Percentiles rank a stretch among this genome's conserved stretches.
Conservation (phyloP, 768 basidiomycete species). For the Pholiota molesta region DNA sequence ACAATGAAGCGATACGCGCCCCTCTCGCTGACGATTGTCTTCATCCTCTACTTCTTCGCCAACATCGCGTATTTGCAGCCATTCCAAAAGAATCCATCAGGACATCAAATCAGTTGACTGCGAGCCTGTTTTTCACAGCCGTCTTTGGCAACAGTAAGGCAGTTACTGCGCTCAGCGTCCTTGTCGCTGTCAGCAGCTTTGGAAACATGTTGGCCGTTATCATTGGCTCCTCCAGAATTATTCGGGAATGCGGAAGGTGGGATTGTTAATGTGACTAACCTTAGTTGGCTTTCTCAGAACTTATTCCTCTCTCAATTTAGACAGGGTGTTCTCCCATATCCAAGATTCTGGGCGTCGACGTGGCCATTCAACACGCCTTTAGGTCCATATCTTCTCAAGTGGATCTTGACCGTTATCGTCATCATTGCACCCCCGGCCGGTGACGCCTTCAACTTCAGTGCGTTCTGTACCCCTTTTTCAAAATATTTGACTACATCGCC, state of each 20-base stretch:
- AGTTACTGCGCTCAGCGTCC: slow-evolving; percentile 38
- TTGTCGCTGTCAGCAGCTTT: slow-evolving; percentile 42
- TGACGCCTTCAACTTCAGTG: slow-evolving; percentile 48
- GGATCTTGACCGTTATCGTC: slow-evolving; percentile 47
- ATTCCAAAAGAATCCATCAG: slow-evolving; percentile 47
- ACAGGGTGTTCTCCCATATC: slow-evolving; percentile 57
- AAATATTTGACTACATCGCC: not conserved
- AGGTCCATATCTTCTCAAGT: slow-evolving; percentile 48
- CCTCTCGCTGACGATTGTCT: slow-evolving; percentile 48
- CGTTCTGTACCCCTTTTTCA: slow-evolving; percentile 12
- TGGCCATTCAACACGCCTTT: slow-evolving; percentile 55
- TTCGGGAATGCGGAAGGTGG: slow-evolving; percentile 47
- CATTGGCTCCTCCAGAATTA: slow-evolving; percentile 46
- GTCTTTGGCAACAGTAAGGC: slow-evolving; percentile 46
- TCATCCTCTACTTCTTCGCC: slow-evolving; percentile 48
- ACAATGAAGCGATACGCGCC: slow-evolving; percentile 49
- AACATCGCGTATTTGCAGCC: slow-evolving; percentile 46
- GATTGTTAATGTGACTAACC: not conserved
- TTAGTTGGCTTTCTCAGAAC: slow-evolving; percentile 1
- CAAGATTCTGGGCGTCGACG: slow-evolving; percentile 51
- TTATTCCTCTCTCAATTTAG: slow-evolving; percentile 12
- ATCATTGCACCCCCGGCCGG: slow-evolving; percentile 48
- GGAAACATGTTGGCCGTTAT: slow-evolving; percentile 41
- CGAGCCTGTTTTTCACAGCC: slow-evolving; percentile 50
- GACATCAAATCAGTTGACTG: slow-evolving; percentile 46